Evolutionary conservation across 352 stramenopile species (phyloP).

Genomic region (Phytophthora boehmeriae): DNA sequence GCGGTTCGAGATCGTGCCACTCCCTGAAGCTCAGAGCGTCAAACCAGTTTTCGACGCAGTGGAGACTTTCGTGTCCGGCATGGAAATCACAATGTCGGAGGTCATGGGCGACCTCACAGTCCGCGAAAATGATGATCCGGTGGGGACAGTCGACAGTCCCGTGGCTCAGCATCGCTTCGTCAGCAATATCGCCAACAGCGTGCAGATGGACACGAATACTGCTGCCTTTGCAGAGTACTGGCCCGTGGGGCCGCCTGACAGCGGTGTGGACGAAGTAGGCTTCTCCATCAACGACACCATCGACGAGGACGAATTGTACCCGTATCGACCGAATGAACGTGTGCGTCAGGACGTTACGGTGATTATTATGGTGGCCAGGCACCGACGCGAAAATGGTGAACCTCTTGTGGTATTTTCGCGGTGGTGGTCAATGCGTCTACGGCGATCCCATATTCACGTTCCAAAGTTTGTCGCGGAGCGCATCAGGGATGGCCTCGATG

Average conservation of each 20-base stretch:
- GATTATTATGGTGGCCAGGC: slow-evolving; percentile 26
- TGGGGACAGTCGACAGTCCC: slow-evolving; percentile 9
- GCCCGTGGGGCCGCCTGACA: slow-evolving; percentile 2
- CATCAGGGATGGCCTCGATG: slow-evolving; percentile 30
- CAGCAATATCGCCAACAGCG: slow-evolving; percentile 20
- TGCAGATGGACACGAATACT: slow-evolving; percentile 48
- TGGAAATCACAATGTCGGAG: slow-evolving; percentile 51
- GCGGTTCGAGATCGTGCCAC: slow-evolving; percentile 44
- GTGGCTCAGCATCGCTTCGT: slow-evolving; percentile 39
- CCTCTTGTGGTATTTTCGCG: slow-evolving; percentile 34
- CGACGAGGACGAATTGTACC: slow-evolving; percentile 56
- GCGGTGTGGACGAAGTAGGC: slow-evolving; percentile 26
- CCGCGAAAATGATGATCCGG: slow-evolving; percentile 40
- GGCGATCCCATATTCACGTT: slow-evolving; percentile 28
- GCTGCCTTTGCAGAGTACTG: slow-evolving; percentile 37
- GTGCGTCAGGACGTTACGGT: slow-evolving; percentile 39
- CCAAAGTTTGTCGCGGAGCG: slow-evolving; percentile 24
- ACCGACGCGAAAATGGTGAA: slow-evolving; percentile 21
- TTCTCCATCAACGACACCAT: slow-evolving; percentile 46
- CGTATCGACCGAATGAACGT: slow-evolving; percentile 36
- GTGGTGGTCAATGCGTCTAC: slow-evolving; percentile 34
- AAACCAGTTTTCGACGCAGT: slow-evolving; percentile 44
- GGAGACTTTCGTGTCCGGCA: slow-evolving; percentile 36
- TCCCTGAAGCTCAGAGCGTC: slow-evolving; percentile 24
- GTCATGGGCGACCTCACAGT: slow-evolving; percentile 45